A percentile compares a stretch with the other conserved stretches of the same genome.
Evolutionary conservation across 257 asterid genomes (phyloP).

Genomic region (Nicotiana benthamiana): DNA sequence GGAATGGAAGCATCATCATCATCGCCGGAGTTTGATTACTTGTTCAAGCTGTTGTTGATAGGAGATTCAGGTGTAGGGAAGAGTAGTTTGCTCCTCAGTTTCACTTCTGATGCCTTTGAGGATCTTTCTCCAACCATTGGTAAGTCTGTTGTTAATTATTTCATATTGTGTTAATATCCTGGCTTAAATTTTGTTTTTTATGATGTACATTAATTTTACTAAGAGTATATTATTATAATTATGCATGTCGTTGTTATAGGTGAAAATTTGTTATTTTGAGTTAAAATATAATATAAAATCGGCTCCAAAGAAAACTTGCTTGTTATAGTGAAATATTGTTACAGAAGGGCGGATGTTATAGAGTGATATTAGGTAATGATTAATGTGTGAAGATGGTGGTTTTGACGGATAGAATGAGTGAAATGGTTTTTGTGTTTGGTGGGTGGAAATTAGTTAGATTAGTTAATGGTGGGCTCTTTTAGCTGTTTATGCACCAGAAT

Average conservation of each 20-base stretch:
- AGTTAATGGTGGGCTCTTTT: not conserved
- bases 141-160: not conserved
- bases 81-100: constrained; percentile 80
- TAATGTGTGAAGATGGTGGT: not conserved
- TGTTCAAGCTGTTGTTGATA: constrained; percentile 35
- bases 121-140: constrained; percentile 82
- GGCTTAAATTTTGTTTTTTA: too few species aligned
- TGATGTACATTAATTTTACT: too few species aligned
- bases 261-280: too few species aligned
- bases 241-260: too few species aligned
- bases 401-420: not conserved
- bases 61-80: constrained; percentile 98
- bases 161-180: too few species aligned
- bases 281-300: too few species aligned
- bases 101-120: constrained; percentile 75
- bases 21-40: constrained; percentile 37
- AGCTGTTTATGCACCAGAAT: not conserved
- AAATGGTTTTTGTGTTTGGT: not conserved
- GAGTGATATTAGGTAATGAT: not conserved
- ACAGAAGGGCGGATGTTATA: too few species aligned
- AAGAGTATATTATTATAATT: too few species aligned
- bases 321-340: too few species aligned
- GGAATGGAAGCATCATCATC: constrained; percentile 29
- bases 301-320: too few species aligned
- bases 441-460: not conserved